phyloP scores from a whole-genome alignment of 441 rosid species.

The Croton setiger region DNA sequence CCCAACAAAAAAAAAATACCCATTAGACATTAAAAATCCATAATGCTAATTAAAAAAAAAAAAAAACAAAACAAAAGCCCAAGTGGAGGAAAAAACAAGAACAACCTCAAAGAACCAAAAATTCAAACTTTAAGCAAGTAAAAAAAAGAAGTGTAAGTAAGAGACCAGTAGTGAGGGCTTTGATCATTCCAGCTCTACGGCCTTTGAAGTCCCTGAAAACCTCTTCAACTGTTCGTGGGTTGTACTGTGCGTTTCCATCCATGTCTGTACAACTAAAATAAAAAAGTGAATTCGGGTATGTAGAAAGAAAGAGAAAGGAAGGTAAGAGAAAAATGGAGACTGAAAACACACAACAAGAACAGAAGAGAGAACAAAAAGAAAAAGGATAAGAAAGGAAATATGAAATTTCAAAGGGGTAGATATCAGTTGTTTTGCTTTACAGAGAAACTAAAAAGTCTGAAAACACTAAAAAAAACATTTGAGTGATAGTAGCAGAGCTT shows the following conservation, averaged over 20 bases:
- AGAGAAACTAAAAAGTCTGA: background rate
- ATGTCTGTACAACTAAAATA: conserved; percentile 25
- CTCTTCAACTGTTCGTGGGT: conserved; percentile 51
- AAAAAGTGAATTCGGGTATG: background rate
- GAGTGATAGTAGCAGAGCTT: background rate
- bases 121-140: background rate
- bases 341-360: background rate
- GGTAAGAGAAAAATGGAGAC: background rate
- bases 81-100: background rate
- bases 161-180: conserved; percentile 46
- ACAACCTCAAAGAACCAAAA: background rate
- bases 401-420: background rate
- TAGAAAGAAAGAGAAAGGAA: background rate
- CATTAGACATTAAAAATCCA: background rate
- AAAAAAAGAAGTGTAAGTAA: background rate
- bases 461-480: background rate
- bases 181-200: conserved; percentile 49
- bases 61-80: conserved; percentile 8
- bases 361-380: background rate
- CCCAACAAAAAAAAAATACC: background rate
- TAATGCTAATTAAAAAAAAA: background rate
- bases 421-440: background rate
- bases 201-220: conserved; percentile 53
- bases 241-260: conserved; percentile 50
- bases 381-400: conserved; percentile 17